Base-by-base conservation (phyloP, 2,329 filamentous ascomycete species). In the Dactylonectria macrodidyma region DNA sequence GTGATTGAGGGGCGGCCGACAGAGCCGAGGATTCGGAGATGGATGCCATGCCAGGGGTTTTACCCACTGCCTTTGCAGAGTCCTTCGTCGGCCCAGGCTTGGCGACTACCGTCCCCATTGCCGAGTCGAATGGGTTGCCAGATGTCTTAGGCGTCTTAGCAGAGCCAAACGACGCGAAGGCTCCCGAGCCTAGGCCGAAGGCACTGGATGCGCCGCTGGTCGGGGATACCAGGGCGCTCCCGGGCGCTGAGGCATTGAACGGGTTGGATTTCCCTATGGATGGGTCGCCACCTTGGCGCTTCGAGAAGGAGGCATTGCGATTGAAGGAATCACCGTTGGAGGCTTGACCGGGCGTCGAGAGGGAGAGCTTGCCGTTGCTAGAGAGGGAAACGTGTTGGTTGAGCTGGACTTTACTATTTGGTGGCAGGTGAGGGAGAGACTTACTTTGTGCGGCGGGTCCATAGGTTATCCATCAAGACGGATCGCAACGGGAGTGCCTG, bases 101-200 rank as follows among this genome's bases (percentile, higher is more conserved):
- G 56, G 79, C 63, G 36, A 77, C 75, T 22, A 77, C 79, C 19
- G 82, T 78, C 58, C 87, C 86, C 82, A 90, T 89, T 73, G 90
- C 90, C 73, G 92, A 88, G 73, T 98, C 95, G 81, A 97, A 93
- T 14, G 92, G 90, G 71, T 93, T 92, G 58, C 92, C 93, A 9
- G 92, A 88, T 54, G 93, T 91, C 85, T 98, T 98, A 59, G 95
- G 93, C 2, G 95, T 95, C 85, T 97, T 97, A 38, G 89, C 88
- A 36, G 92, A 89, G 26, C 95, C 95, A 71, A 84, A 84, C n/a
- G 95, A 97, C 46, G 95, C 95, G 81, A 99, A 99, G 62, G 96
- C 96, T 75, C 96, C 96, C 19, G 94, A 97, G 47, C 96, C 96
- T 68, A 99, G 86, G 58, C 95, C 95, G 83, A 99, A 99, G 66